A percentile compares a stretch with the other conserved stretches of the same genome.
Conservation (phyloP, 1,284 basidiomycete genomes). For the Melanopsichium pennsylvanicum region DNA sequence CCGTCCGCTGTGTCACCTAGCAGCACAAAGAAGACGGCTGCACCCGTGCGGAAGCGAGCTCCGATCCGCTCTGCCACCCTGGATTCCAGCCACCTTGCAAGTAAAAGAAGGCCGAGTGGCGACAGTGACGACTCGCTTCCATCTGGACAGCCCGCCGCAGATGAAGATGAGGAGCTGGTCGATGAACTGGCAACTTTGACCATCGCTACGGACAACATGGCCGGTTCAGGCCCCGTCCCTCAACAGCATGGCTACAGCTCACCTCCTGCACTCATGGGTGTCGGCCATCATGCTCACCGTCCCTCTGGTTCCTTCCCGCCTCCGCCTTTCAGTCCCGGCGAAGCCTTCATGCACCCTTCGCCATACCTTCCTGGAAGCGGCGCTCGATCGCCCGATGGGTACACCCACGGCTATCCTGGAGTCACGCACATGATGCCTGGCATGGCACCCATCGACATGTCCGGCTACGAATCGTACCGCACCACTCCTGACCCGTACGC, state of each 20-base stretch:
- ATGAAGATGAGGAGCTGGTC: slow-evolving; percentile 14
- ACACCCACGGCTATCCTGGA: slow-evolving; percentile 23
- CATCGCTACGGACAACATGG: slow-evolving; percentile 13
- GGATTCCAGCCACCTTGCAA: slow-evolving; percentile 30
- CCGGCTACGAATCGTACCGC: slow-evolving; percentile 50
- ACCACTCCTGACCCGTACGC: slow-evolving; percentile 55
- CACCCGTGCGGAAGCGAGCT: slow-evolving; percentile 31
- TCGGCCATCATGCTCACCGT: slow-evolving; percentile 21
- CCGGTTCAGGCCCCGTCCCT: background rate
- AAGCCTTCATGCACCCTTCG: slow-evolving; percentile 33
- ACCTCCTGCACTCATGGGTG: slow-evolving; percentile 14
- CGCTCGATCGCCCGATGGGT: slow-evolving; percentile 38
- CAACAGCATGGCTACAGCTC: slow-evolving; percentile 18
- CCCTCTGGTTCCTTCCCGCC: slow-evolving; percentile 34
- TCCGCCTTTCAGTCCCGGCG: slow-evolving; percentile 27
- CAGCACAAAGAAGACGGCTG: slow-evolving; percentile 14
- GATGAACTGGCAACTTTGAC: slow-evolving; percentile 18
- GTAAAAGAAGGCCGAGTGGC: slow-evolving; percentile 12
- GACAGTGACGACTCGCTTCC: slow-evolving; percentile 2
- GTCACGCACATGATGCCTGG: slow-evolving; percentile 27
- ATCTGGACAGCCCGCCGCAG: slow-evolving; percentile 8
- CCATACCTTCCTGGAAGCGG: slow-evolving; percentile 31
- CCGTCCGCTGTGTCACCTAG: slow-evolving; percentile 1
- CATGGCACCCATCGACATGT: slow-evolving; percentile 44
- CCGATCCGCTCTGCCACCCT: slow-evolving; percentile 39